Conservation (phyloP, 2,329 filamentous ascomycete genomes). For the Aspergillus sp. region DNA sequence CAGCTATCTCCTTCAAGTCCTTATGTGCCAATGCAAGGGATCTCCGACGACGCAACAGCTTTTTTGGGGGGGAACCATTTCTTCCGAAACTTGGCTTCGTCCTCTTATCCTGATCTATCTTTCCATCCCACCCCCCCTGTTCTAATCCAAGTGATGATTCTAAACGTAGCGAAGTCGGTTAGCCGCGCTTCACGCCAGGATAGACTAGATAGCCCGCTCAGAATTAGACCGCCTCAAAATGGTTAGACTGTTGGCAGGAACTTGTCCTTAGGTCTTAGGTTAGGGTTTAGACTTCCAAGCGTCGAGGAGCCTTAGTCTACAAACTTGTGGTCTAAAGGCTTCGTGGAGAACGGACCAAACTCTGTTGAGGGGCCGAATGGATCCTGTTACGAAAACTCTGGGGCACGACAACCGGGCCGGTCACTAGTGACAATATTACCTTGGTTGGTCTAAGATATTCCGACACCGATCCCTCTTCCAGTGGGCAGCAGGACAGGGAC, state of each 20-base stretch:
- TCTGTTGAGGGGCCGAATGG: slow-evolving; percentile 18
- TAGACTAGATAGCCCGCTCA: not conserved
- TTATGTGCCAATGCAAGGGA: slow-evolving; percentile 4
- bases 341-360: slow-evolving; percentile 18
- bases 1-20: not conserved
- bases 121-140: not conserved
- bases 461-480: slow-evolving; percentile 11
- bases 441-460: slow-evolving; percentile 8
- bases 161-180: not conserved
- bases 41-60: slow-evolving; percentile 1
- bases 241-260: slow-evolving; percentile 1
- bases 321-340: slow-evolving; percentile 15
- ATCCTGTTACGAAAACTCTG: slow-evolving; percentile 27
- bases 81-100: not conserved
- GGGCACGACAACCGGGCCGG: slow-evolving; percentile 24
- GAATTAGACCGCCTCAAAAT: not conserved
- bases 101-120: not conserved
- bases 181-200: slow-evolving; percentile 9
- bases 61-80: not conserved
- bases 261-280: slow-evolving; percentile 10
- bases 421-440: slow-evolving; percentile 8
- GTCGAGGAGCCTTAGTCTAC: not conserved
- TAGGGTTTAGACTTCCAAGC: slow-evolving; percentile 15
- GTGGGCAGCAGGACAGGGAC: not conserved
- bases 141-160: not conserved